A percentile compares a stretch with the other conserved stretches of the same genome.
phyloP scores from a whole-genome alignment of 768 basidiomycete genomes.

The Panus rudis region DNA sequence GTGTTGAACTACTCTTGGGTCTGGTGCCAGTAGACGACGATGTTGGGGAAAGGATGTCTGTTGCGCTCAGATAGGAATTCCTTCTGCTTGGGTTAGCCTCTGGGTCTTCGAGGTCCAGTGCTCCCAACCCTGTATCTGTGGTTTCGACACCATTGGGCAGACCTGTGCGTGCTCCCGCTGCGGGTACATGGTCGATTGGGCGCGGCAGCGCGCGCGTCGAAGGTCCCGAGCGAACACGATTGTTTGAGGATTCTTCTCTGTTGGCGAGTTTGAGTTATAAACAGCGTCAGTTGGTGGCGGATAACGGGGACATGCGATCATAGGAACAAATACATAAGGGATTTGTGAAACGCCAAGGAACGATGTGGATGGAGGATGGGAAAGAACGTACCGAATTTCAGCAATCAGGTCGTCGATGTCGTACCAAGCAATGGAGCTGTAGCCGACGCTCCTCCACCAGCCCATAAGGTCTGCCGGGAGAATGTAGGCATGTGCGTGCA shows the following conservation, averaged over 20 bases:
- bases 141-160: constrained; percentile 60
- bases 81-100: constrained; percentile 13
- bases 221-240: constrained; percentile 71
- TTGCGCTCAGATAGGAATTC: not conserved
- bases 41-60: too few species aligned
- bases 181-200: constrained; percentile 69
- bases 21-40: not conserved
- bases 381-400: constrained; percentile 58
- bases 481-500: constrained; percentile 72
- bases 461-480: constrained; percentile 57
- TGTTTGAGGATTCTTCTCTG: constrained; percentile 78
- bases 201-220: constrained; percentile 32
- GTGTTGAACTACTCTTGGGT: too few species aligned
- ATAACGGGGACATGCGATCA: not conserved
- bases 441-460: constrained; percentile 68
- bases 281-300: not conserved
- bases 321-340: not conserved
- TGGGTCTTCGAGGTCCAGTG: constrained; percentile 30
- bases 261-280: not conserved
- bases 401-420: constrained; percentile 72
- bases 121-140: constrained; percentile 42
- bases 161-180: constrained; percentile 61
- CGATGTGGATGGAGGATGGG: not conserved
- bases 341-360: not conserved
- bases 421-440: constrained; percentile 68